Conservation (phyloP, 2,329 filamentous ascomycete genomes). For the Ploettnerulaceae sp. region DNA sequence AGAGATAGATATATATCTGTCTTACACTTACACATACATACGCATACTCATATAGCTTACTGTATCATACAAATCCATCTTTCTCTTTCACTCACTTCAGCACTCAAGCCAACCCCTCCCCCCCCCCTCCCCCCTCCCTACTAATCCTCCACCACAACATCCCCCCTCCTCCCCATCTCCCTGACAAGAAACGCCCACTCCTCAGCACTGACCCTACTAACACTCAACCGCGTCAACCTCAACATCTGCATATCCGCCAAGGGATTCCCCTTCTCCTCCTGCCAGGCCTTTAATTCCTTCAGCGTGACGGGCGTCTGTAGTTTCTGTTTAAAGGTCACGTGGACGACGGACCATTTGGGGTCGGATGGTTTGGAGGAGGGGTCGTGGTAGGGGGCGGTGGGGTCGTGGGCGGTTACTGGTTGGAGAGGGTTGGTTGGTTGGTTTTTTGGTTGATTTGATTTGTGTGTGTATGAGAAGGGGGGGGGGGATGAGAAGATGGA, state of each 20-base stretch:
- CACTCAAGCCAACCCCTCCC: not conserved
- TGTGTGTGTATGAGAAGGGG: too few species aligned
- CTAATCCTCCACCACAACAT: constrained; percentile 17
- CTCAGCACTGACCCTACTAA: constrained; percentile 58
- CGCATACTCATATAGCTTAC: too few species aligned
- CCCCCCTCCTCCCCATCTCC: constrained; percentile 35
- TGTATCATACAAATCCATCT: too few species aligned
- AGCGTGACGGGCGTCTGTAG: constrained; percentile 68
- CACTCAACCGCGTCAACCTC: constrained; percentile 76
- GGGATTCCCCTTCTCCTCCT: constrained; percentile 45
- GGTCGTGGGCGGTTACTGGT: constrained; percentile 56
- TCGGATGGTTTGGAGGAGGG: constrained; percentile 62
- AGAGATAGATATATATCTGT: too few species aligned
- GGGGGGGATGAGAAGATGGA: too few species aligned
- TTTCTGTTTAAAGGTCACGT: constrained; percentile 82
- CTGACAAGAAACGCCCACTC: constrained; percentile 63
- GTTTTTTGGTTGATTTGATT: too few species aligned
- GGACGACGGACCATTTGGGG: constrained; percentile 83
- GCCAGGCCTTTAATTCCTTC: constrained; percentile 63
- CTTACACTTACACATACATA: too few species aligned
- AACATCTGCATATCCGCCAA: constrained; percentile 78
- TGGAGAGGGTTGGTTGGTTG: constrained; percentile 1
- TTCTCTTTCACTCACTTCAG: not conserved
- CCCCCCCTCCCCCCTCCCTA: not conserved
- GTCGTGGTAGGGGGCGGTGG: constrained; percentile 77